These are phyloP conservation scores for Schoenoplectus triqueter DNA, from an alignment of 202 grass and related monocot species.

Conservation along the genomic window DNA sequence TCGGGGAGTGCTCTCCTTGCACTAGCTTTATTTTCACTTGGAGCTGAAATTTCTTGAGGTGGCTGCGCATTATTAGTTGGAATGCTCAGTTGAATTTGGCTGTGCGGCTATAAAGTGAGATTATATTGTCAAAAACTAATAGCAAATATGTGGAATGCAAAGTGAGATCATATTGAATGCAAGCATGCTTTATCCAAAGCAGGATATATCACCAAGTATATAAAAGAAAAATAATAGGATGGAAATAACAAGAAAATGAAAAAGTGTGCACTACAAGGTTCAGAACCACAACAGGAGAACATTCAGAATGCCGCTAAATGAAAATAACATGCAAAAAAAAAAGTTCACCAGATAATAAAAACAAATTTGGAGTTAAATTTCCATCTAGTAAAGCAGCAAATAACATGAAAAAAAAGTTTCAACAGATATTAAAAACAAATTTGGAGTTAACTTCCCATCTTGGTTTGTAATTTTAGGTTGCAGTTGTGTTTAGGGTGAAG, in stretches of 20 bases:
- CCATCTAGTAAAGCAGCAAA: not conserved
- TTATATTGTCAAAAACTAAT: conserved; percentile 33
- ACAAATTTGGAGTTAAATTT: not conserved
- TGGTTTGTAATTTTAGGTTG: not conserved
- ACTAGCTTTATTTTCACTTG: conserved; percentile 55
- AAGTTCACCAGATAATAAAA: too few species aligned
- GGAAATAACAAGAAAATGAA: not conserved
- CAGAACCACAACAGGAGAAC: too few species aligned
- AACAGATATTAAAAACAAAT: not conserved
- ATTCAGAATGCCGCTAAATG: too few species aligned
- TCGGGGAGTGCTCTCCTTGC: conserved; percentile 81
- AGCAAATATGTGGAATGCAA: not conserved
- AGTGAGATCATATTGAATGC: not conserved
- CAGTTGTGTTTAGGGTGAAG: not conserved
- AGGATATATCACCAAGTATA: not conserved
- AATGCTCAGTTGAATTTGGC: conserved; percentile 33
- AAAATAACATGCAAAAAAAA: not conserved
- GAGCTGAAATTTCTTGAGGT: conserved; percentile 56
- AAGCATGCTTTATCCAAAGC: not conserved
- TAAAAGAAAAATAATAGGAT: not conserved
- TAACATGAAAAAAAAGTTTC: not conserved
- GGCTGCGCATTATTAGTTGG: conserved; percentile 52
- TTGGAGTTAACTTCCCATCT: not conserved
- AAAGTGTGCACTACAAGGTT: not conserved
- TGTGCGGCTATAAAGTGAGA: conserved; percentile 50